Conservation (phyloP, 495 filamentous ascomycete genomes). For the Lasiosphaeriaceae sp. region DNA sequence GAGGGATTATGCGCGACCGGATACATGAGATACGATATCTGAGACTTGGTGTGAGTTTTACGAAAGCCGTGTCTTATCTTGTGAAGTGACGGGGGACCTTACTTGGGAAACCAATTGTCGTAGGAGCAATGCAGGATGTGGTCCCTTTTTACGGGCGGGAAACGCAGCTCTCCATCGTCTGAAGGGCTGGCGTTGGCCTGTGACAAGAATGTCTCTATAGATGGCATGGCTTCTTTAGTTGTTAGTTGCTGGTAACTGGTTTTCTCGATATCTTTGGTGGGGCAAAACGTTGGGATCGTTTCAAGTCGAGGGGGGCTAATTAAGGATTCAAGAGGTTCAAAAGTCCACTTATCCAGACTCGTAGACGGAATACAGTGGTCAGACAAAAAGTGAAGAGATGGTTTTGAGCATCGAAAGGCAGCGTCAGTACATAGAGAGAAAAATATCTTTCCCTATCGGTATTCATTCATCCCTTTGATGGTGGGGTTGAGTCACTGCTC, state of each 20-base stretch:
- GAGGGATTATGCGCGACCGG: conserved; percentile 77
- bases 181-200: conserved; percentile 5
- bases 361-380: too few species aligned
- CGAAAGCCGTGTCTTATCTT: neutral
- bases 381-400: too few species aligned
- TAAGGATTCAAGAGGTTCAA: too few species aligned
- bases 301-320: too few species aligned
- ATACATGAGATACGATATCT: conserved; percentile 76
- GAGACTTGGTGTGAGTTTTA: neutral
- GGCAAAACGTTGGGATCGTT: too few species aligned
- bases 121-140: conserved; percentile 95
- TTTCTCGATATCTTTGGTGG: neutral
- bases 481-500: conserved; percentile 15
- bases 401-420: too few species aligned
- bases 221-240: conserved; percentile 18
- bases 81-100: conserved; percentile 26
- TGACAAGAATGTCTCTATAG: conserved; percentile 16
- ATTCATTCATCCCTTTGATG: neutral
- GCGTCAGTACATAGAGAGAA: too few species aligned
- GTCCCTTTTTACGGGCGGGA: conserved; percentile 73
- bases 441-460: neutral
- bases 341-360: too few species aligned
- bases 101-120: conserved; percentile 83
- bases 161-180: conserved; percentile 50
- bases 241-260: neutral